phyloP scores from a whole-genome alignment of 2,329 filamentous ascomycete species.

The Cladosporium sp. region DNA sequence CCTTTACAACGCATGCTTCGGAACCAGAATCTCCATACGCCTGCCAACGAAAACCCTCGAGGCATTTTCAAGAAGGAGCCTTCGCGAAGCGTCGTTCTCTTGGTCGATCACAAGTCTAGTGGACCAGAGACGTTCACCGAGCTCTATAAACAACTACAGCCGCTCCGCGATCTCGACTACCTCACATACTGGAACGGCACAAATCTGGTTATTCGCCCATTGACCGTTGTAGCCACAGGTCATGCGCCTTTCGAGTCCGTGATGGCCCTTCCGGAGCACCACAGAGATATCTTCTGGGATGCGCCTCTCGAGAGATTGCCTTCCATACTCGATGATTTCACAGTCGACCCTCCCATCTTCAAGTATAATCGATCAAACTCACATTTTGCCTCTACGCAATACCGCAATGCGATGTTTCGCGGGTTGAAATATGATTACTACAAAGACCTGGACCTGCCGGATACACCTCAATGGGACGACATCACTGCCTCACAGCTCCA shows the following conservation, averaged over 20 bases:
- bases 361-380: constrained; percentile 14
- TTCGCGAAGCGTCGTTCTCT: neutral
- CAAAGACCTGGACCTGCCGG: neutral
- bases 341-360: neutral
- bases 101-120: neutral
- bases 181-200: constrained; percentile 49
- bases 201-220: constrained; percentile 37
- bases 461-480: neutral
- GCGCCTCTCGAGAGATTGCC: neutral
- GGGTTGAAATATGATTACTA: neutral
- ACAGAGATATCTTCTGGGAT: neutral
- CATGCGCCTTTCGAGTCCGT: constrained; percentile 49
- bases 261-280: constrained; percentile 22
- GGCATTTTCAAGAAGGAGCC: neutral
- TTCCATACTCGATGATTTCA: neutral
- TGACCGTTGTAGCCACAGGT: constrained; percentile 53
- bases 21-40: neutral
- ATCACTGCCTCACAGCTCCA: neutral
- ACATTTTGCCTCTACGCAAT: constrained; percentile 10
- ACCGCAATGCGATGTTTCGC: neutral
- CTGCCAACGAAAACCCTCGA: neutral
- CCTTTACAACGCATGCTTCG: constrained; percentile 54
- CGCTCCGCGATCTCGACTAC: constrained; percentile 47
- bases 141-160: constrained; percentile 37
- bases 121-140: neutral